These are phyloP conservation scores for Nannizzia gypsea DNA, from an alignment of 2,329 filamentous ascomycete genomes.

Conservation along the genomic window DNA sequence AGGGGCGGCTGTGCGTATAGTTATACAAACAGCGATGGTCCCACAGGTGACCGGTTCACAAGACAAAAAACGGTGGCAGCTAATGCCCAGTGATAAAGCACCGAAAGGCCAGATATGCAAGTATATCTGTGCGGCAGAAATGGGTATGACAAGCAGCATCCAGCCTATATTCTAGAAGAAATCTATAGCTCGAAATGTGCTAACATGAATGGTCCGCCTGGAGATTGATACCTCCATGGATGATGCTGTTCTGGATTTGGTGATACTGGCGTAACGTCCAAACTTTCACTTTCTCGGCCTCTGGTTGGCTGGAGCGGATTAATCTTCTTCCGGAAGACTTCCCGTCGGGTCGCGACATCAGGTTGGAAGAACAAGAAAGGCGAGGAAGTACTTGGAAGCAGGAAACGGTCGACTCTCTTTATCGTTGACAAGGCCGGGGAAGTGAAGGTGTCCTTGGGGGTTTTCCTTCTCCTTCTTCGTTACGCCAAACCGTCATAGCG, in stretches of 20 bases:
- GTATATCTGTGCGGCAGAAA: background rate
- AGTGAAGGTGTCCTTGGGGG: background rate
- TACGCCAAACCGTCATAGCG: background rate
- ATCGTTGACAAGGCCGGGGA: background rate
- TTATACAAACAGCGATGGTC: background rate
- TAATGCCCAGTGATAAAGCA: background rate
- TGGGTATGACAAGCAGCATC: background rate
- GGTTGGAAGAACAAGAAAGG: background rate
- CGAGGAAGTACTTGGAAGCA: background rate
- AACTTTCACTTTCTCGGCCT: background rate
- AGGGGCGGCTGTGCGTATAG: background rate
- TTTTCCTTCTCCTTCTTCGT: background rate
- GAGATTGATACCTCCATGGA: too few species aligned
- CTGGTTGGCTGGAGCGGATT: background rate
- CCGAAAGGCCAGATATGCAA: background rate
- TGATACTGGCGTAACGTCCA: background rate
- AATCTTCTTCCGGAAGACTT: background rate
- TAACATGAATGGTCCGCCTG: too few species aligned
- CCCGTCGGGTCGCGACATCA: background rate
- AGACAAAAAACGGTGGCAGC: background rate
- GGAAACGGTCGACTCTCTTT: background rate
- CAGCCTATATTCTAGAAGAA: constrained; percentile 1
- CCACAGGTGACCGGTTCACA: background rate
- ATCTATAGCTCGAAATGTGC: background rate
- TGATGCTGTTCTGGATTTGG: background rate